Evolutionary conservation across 1,284 basidiomycete species (phyloP).

Genomic region (Lignosus rhinocerotis): DNA sequence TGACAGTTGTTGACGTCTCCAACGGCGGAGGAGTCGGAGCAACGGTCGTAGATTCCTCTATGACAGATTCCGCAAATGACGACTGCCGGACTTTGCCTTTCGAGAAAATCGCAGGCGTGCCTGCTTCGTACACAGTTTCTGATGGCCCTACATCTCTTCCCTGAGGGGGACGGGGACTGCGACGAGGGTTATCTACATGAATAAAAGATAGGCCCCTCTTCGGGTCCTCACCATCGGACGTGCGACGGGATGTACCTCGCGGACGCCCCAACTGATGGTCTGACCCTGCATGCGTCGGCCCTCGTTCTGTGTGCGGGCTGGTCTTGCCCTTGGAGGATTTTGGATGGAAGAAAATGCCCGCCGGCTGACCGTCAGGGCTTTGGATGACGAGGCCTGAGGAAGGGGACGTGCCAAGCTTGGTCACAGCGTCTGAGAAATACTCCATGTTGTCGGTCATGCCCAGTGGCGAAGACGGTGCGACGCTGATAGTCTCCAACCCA

Average conservation of each 20-base stretch:
- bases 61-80: constrained; percentile 3
- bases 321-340: constrained; percentile 38
- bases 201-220: constrained; percentile 5
- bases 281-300: not conserved
- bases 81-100: constrained; percentile 20
- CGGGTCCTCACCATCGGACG: constrained; percentile 20
- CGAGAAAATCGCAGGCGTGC: not conserved
- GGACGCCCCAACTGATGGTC: constrained; percentile 12
- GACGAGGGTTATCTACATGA: constrained; percentile 7
- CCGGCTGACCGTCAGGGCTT: constrained; percentile 88
- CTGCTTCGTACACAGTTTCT: constrained; percentile 6
- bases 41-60: constrained; percentile 3
- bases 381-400: constrained; percentile 90
- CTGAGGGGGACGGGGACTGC: constrained; percentile 14
- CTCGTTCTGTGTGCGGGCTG: constrained; percentile 19
- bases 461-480: constrained; percentile 72
- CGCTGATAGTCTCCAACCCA: constrained; percentile 34
- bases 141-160: not conserved
- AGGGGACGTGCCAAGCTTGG: constrained; percentile 73
- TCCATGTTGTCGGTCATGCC: constrained; percentile 77
- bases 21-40: constrained; percentile 3
- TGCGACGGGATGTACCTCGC: constrained; percentile 22
- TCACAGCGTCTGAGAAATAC: constrained; percentile 82
- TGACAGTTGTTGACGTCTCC: constrained; percentile 5
- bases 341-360: constrained; percentile 95